phyloP scores from a whole-genome alignment of 2,329 filamentous ascomycete genomes.

The Chaetomium sp. region DNA sequence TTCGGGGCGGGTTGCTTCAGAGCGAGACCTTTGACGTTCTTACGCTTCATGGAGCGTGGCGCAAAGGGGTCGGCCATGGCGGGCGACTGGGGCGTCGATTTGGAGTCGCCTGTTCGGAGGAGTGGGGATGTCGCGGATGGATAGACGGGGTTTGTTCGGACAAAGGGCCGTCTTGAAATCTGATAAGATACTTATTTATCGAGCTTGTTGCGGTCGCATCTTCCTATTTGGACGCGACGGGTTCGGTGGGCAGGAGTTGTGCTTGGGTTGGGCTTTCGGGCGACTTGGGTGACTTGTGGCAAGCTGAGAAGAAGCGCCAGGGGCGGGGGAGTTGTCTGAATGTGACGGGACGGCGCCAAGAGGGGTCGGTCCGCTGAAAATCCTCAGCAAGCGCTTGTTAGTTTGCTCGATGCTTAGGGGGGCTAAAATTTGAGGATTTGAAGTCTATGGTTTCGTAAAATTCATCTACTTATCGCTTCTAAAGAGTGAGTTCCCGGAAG shows the following conservation, averaged over 20 bases:
- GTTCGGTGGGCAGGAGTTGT: background rate
- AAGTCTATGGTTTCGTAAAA: too few relatives aligned
- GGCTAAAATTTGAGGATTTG: too few relatives aligned
- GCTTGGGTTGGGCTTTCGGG: background rate
- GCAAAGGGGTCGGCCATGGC: conserved; percentile 58
- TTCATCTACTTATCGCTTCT: too few relatives aligned
- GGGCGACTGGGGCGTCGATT: conserved; percentile 16
- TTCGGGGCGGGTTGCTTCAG: conserved; percentile 74
- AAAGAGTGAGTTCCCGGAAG: too few relatives aligned
- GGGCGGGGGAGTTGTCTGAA: conserved; percentile 8
- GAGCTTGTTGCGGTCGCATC: background rate
- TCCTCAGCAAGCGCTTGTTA: too few relatives aligned
- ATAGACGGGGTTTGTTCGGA: background rate
- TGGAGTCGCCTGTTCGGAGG: too few relatives aligned
- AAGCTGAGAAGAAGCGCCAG: conserved; percentile 5
- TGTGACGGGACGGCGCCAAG: conserved; percentile 1
- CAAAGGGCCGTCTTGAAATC: background rate
- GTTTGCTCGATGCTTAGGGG: background rate
- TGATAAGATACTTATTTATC: background rate
- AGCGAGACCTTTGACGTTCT: conserved; percentile 95
- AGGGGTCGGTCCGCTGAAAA: background rate
- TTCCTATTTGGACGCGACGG: background rate
- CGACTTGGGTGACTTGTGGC: background rate
- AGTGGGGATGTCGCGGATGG: too few relatives aligned
- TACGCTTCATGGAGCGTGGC: conserved; percentile 88